These are phyloP conservation scores for Xylariomycetidae sp. DNA, from an alignment of 2,329 filamentous ascomycete species.

Conservation along the genomic window DNA sequence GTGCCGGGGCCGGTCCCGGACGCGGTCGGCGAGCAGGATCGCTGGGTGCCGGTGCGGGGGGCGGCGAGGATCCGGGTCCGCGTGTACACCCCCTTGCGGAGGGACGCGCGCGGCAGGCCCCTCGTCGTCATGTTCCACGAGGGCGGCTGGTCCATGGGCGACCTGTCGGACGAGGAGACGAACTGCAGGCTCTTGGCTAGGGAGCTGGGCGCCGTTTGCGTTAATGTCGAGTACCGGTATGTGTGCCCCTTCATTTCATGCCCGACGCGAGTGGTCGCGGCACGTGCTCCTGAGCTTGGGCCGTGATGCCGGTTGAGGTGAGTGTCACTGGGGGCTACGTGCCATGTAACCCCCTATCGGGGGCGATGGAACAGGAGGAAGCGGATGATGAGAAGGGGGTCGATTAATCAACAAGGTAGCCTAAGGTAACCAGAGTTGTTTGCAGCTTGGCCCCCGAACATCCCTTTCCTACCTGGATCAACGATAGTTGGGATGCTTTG, in stretches of 20 bases:
- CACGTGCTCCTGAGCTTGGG: too few species aligned
- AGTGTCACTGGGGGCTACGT: too few species aligned
- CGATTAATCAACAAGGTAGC: background rate
- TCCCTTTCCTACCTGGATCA: constrained; percentile 35
- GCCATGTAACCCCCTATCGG: too few species aligned
- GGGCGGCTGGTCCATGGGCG: constrained; percentile 29
- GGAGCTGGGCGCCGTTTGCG: constrained; percentile 31
- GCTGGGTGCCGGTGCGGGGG: constrained; percentile 27
- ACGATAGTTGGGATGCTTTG: constrained; percentile 40
- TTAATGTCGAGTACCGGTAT: constrained; percentile 35
- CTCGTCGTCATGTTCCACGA: constrained; percentile 30
- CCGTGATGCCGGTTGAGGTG: background rate
- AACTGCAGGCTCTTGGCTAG: constrained; percentile 26
- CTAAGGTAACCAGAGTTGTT: background rate
- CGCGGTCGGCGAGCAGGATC: constrained; percentile 22
- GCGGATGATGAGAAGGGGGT: background rate
- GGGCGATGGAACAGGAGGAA: too few species aligned
- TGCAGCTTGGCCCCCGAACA: constrained; percentile 37
- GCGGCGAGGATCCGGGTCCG: constrained; percentile 26
- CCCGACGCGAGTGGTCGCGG: background rate
- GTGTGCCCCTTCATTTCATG: too few species aligned
- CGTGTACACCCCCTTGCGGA: constrained; percentile 25
- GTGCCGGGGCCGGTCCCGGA: constrained; percentile 19
- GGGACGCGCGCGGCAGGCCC: constrained; percentile 15
- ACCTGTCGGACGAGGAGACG: constrained; percentile 25